Evolutionary conservation across 768 basidiomycete genomes (phyloP).

Genomic region (Leccinum ochraceum): DNA sequence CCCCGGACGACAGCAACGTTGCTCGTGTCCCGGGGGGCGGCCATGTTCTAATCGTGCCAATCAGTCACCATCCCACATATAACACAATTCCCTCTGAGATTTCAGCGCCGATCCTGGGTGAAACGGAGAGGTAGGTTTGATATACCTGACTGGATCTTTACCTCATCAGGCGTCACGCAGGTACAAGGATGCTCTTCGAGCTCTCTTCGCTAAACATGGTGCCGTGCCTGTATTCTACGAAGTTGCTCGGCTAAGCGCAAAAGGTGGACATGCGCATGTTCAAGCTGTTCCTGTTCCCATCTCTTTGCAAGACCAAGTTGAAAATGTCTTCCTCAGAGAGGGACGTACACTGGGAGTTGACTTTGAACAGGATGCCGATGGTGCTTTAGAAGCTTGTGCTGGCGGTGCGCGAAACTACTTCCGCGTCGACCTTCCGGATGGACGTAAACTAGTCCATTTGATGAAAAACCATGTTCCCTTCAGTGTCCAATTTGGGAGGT

Average conservation of each 20-base stretch:
- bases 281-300: slow-evolving; percentile 81
- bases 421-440: slow-evolving; percentile 86
- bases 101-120: slow-evolving; percentile 69
- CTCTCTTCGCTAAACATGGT: slow-evolving; percentile 70
- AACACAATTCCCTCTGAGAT: slow-evolving; percentile 80
- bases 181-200: slow-evolving; percentile 75
- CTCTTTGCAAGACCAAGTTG: slow-evolving; percentile 62
- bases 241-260: slow-evolving; percentile 76
- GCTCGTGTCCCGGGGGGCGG: slow-evolving; percentile 86
- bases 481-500: slow-evolving; percentile 94
- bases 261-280: slow-evolving; percentile 94
- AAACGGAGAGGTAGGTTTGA: slow-evolving; percentile 68
- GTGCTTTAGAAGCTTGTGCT: slow-evolving; percentile 52
- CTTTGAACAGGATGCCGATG: slow-evolving; percentile 72
- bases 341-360: slow-evolving; percentile 66
- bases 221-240: slow-evolving; percentile 81
- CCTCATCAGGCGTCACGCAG: slow-evolving; percentile 36
- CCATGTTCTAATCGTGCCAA: slow-evolving; percentile 91
- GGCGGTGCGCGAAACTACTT: slow-evolving; percentile 76
- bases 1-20: slow-evolving; percentile 40
- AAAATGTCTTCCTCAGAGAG: slow-evolving; percentile 69
- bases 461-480: slow-evolving; percentile 79
- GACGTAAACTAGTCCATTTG: slow-evolving; percentile 82
- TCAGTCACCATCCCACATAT: slow-evolving; percentile 91
- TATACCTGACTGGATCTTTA: slow-evolving; percentile 1